A percentile compares a stretch with the other conserved stretches of the same genome.
Conservation (phyloP, 495 filamentous ascomycete species). For the Thermochaetoides thermophila region DNA sequence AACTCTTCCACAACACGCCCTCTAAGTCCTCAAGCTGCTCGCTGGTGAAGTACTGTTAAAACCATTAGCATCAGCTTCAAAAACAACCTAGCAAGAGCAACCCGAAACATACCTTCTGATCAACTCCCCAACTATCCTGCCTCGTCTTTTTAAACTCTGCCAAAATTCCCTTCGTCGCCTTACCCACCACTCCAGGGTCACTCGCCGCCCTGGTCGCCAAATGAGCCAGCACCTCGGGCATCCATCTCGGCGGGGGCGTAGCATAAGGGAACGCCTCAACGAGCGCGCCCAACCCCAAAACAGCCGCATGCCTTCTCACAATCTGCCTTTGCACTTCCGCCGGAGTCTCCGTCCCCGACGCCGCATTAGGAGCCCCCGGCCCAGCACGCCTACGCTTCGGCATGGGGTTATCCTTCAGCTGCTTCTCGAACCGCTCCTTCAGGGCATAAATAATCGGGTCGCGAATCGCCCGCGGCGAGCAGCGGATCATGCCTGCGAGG, state of each 20-base stretch:
- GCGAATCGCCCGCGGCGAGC: slow-evolving; percentile 73
- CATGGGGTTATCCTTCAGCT: slow-evolving; percentile 65
- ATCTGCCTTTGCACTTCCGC: slow-evolving; percentile 63
- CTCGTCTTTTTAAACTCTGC: slow-evolving; percentile 99
- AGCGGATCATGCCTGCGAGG: slow-evolving; percentile 93
- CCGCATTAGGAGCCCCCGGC: no score
- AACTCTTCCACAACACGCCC: slow-evolving; percentile 98
- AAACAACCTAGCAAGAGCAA: background rate
- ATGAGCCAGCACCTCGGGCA: slow-evolving; percentile 81
- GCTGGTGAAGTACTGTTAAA: slow-evolving; percentile 62
- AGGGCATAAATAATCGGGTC: slow-evolving; percentile 58
- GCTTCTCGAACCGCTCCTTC: slow-evolving; percentile 62
- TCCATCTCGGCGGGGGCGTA: slow-evolving; percentile 82
- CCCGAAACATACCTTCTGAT: slow-evolving; percentile 67
- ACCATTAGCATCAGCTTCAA: background rate
- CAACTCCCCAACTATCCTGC: slow-evolving; percentile 96
- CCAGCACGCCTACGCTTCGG: slow-evolving; percentile 49
- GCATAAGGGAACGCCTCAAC: slow-evolving; percentile 96
- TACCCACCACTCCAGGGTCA: slow-evolving; percentile 86
- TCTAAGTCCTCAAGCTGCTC: slow-evolving; percentile 93
- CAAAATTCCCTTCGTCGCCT: slow-evolving; percentile 90
- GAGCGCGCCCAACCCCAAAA: slow-evolving; percentile 78
- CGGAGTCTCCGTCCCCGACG: slow-evolving; percentile 65
- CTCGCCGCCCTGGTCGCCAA: slow-evolving; percentile 72
- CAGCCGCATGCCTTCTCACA: slow-evolving; percentile 74